These are phyloP conservation scores for Plasmodium coatneyi DNA, from an alignment of 169 alveolate genomes.

Conservation along the genomic window DNA sequence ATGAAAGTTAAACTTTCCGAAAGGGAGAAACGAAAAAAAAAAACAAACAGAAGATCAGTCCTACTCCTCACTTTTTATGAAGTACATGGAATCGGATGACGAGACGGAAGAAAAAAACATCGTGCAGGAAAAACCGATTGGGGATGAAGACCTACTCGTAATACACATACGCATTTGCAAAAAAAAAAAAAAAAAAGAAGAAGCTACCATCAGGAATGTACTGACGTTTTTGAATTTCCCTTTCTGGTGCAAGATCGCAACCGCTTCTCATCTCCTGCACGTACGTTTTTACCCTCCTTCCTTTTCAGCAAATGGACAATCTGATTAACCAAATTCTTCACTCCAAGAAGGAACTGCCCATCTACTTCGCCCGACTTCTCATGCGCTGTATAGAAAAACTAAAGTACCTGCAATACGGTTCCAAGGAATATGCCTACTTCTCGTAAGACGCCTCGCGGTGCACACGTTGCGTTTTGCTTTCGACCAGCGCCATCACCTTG, in stretches of 20 bases:
- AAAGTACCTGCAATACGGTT: conserved; percentile 44
- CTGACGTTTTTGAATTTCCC: neutral
- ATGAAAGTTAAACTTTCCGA: neutral
- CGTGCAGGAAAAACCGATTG: neutral
- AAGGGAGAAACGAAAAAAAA: neutral
- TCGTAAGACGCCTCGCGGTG: neutral
- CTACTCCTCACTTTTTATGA: conserved; percentile 60
- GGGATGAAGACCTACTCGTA: neutral
- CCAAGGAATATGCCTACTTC: conserved; percentile 37
- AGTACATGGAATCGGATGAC: conserved; percentile 65
- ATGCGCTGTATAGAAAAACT: conserved; percentile 36
- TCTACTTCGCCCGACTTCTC: neutral
- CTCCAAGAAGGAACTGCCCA: neutral
- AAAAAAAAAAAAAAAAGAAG: neutral
- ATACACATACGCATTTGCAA: neutral
- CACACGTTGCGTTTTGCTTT: neutral
- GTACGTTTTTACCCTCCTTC: neutral
- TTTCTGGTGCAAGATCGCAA: neutral
- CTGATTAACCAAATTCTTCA: neutral
- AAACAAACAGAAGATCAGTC: conserved; percentile 42
- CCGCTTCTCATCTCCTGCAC: neutral
- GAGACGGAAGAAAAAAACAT: neutral
- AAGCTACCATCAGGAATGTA: neutral
- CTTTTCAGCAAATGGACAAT: conserved; percentile 10
- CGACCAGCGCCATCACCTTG: neutral